Evolutionary conservation across 495 filamentous ascomycete species (phyloP).

Genomic region (Pyronema domesticum): DNA sequence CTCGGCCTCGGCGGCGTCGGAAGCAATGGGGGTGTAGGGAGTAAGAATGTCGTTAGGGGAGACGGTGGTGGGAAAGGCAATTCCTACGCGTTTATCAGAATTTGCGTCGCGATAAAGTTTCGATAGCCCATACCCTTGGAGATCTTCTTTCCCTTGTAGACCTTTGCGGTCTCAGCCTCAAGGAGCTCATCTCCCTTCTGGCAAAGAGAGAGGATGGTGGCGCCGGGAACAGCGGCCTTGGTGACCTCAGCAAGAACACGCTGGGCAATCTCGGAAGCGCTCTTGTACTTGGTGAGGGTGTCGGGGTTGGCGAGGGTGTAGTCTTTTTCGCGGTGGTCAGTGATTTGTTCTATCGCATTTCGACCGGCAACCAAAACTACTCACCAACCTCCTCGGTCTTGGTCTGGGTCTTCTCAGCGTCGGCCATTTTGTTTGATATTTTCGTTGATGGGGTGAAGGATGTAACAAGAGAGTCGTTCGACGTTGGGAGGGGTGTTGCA

Average conservation of each 20-base stretch:
- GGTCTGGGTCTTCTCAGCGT: neutral
- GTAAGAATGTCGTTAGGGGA: slow-evolving; percentile 90
- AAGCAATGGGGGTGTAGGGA: slow-evolving; percentile 78
- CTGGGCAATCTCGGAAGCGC: slow-evolving; percentile 81
- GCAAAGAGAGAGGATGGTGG: slow-evolving; percentile 82
- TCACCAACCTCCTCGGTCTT: slow-evolving; percentile 1
- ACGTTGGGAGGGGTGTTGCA: neutral
- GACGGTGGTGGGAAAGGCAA: slow-evolving; percentile 85
- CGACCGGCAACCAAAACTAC: neutral
- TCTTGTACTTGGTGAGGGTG: slow-evolving; percentile 97
- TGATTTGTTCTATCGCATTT: neutral
- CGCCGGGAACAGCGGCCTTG: slow-evolving; percentile 65
- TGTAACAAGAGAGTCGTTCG: neutral
- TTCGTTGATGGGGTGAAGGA: neutral
- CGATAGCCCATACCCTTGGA: slow-evolving; percentile 45
- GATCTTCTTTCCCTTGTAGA: slow-evolving; percentile 87
- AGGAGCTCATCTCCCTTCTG: slow-evolving; percentile 88
- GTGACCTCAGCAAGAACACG: slow-evolving; percentile 77
- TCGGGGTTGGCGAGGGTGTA: slow-evolving; percentile 93
- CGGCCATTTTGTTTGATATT: neutral
- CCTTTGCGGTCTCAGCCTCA: slow-evolving; percentile 81
- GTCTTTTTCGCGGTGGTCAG: slow-evolving; percentile 36
- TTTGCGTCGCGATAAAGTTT: neutral
- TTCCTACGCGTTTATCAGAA: slow-evolving; percentile 34
- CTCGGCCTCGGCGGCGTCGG: slow-evolving; percentile 68